These are phyloP conservation scores for Exophiala sp. DNA, from an alignment of 2,329 filamentous ascomycete species.

Conservation along the genomic window DNA sequence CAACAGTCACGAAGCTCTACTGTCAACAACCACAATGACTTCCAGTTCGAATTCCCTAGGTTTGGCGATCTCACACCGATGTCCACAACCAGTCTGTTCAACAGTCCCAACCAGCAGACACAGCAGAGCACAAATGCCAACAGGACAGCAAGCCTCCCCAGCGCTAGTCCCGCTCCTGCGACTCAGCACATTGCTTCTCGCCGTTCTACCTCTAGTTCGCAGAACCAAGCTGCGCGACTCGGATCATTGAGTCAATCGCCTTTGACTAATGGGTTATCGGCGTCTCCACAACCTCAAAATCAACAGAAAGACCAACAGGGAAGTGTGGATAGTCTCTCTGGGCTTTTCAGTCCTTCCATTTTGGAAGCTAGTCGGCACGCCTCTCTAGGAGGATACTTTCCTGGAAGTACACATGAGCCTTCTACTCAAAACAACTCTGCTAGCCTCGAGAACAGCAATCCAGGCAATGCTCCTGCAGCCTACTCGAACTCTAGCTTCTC, in stretches of 20 bases:
- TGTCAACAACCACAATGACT: constrained; percentile 64
- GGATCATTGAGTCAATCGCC: constrained; percentile 26
- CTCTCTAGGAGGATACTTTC: constrained; percentile 37
- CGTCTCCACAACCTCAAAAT: constrained; percentile 22
- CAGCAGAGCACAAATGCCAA: constrained; percentile 5
- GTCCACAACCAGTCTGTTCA: constrained; percentile 18
- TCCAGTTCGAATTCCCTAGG: constrained; percentile 92
- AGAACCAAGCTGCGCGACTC: constrained; percentile 15
- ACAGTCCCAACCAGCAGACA: constrained; percentile 8
- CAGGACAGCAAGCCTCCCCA: constrained; percentile 10
- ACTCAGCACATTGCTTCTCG: constrained; percentile 6
- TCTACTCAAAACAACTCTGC: constrained; percentile 28
- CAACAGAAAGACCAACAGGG: constrained; percentile 13
- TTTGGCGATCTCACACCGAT: constrained; percentile 65
- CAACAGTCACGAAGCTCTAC: constrained; percentile 45
- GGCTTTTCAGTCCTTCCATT: constrained; percentile 55
- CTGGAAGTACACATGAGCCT: constrained; percentile 33
- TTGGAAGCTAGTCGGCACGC: constrained; percentile 43
- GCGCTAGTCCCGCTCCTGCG: constrained; percentile 5
- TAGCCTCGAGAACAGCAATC: constrained; percentile 31
- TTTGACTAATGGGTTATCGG: constrained; percentile 14
- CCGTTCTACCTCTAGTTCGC: constrained; percentile 18
- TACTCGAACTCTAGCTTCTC: constrained; percentile 35
- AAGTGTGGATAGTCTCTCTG: constrained; percentile 44
- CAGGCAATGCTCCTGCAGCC: constrained; percentile 26